phyloP scores from a whole-genome alignment of 1,139 yeast species.

The Scheffersomyces stambukii region DNA sequence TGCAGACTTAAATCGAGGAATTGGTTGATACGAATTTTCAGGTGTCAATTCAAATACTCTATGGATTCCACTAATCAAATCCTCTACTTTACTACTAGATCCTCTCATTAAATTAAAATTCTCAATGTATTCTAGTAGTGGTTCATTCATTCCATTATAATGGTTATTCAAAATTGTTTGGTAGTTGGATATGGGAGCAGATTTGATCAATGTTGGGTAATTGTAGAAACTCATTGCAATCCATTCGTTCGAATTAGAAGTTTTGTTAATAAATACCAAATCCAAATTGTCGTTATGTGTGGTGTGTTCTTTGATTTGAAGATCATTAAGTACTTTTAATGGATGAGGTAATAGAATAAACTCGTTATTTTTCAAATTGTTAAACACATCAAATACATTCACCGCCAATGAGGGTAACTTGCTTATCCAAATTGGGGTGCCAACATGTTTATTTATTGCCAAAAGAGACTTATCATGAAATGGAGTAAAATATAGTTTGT shows the following conservation, averaged over 20 bases:
- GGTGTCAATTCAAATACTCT: conserved; percentile 29
- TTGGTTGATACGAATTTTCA: conserved; percentile 35
- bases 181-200: conserved; percentile 69
- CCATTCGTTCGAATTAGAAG: conserved; percentile 66
- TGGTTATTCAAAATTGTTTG: conserved; percentile 30
- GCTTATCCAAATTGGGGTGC: conserved; percentile 78
- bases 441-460: conserved; percentile 62
- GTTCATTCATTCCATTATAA: conserved; percentile 8
- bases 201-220: conserved; percentile 76
- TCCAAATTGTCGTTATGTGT: conserved; percentile 28
- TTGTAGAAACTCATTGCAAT: conserved; percentile 76
- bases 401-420: conserved; percentile 65
- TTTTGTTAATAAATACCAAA: conserved; percentile 60
- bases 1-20: conserved; percentile 22
- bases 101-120: conserved; percentile 17
- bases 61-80: conserved; percentile 52
- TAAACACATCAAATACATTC: conserved; percentile 67
- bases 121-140: conserved; percentile 9
- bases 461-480: conserved; percentile 68
- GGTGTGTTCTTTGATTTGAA: conserved; percentile 31
- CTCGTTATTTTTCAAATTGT: conserved; percentile 24
- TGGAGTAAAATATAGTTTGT: conserved; percentile 78
- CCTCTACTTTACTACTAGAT: conserved; percentile 19
- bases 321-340: conserved; percentile 36
- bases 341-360: conserved; percentile 66